Evolutionary conservation across 768 basidiomycete genomes (phyloP), one percentile per base, ranked within the genome.

Genomic region (Rhodosporidiobolus odoratus): DNA sequence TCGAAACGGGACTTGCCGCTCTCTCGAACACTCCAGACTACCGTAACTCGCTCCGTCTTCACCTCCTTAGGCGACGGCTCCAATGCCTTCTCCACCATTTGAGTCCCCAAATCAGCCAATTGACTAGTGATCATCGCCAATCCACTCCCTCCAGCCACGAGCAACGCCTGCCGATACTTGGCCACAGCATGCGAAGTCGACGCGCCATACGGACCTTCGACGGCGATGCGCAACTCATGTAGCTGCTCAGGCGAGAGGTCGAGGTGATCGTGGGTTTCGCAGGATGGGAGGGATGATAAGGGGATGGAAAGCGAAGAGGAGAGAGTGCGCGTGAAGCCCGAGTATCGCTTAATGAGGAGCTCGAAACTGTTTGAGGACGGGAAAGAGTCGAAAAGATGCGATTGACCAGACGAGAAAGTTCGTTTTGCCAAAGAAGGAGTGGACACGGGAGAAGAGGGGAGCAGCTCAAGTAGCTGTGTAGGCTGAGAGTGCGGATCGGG

Each of bases 291-390:
- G 19, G 48, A 50, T 2, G 61, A 52, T 7, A 30, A 37, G 0
- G 61, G 50, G 17, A 62, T 15, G 48, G 48, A 21, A 6, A 62
- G 50, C 13, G 61, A 62, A 12, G 37, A 35, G 37, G 45, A 34
- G 37, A 66, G 57, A 4, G 47, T 27, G 8, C 30, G 56, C 19
- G 65, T 66, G 38, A 66, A 66, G 21, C 65, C 57, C 35, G 27
- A 35, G 57, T 50, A 66, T 16, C 47, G 47, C 57, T 66, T 66
- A 38, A 66, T 38, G 57, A 66, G 37, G 45, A 66, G 53, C 65
- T 66, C 65, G 27, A 66, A 38, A 19, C 19, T 30, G 3, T 12
- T 23, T 1, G 61, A 15, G 12, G 61, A 50, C 16, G 61, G 37
- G 25, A 30, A 5, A 27, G 25, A 17, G 61, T 62, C 61, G 37